phyloP scores from a whole-genome alignment of 1,139 yeast species.

The Candida gigantensis region DNA sequence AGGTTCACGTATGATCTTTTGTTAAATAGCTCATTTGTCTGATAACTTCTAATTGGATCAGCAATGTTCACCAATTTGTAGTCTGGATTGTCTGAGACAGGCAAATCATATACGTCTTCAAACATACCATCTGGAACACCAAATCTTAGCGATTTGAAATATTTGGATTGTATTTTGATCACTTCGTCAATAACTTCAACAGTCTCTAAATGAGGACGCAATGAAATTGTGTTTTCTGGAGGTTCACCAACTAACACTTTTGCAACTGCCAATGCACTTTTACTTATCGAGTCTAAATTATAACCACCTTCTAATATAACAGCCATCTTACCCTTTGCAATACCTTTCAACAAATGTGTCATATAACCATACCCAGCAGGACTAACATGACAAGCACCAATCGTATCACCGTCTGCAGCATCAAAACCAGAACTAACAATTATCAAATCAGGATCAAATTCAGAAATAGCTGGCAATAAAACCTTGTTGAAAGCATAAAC shows the following conservation, averaged over 20 bases:
- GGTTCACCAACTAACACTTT: slow-evolving; percentile 93
- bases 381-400: slow-evolving; percentile 96
- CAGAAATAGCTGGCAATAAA: slow-evolving; percentile 86
- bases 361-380: slow-evolving; percentile 96
- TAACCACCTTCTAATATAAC: slow-evolving; percentile 97
- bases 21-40: slow-evolving; percentile 56
- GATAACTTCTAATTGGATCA: slow-evolving; percentile 75
- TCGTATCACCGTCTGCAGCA: slow-evolving; percentile 97
- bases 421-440: slow-evolving; percentile 96
- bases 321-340: slow-evolving; percentile 86
- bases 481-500: slow-evolving; percentile 86
- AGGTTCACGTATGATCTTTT: slow-evolving; percentile 63
- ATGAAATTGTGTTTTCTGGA: slow-evolving; percentile 68
- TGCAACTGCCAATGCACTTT: slow-evolving; percentile 89
- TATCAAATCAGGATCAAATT: slow-evolving; percentile 89
- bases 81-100: slow-evolving; percentile 25
- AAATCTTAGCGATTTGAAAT: slow-evolving; percentile 86
- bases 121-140: slow-evolving; percentile 48
- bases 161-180: slow-evolving; percentile 73
- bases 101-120: slow-evolving; percentile 43
- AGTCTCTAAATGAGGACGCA: slow-evolving; percentile 73
- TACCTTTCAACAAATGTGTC: slow-evolving; percentile 86
- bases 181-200: slow-evolving; percentile 88
- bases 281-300: slow-evolving; percentile 85
- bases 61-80: slow-evolving; percentile 51